These are phyloP conservation scores for Saccharomyces hybrid DNA, from an alignment of 1,139 yeast genomes.

Conservation along the genomic window DNA sequence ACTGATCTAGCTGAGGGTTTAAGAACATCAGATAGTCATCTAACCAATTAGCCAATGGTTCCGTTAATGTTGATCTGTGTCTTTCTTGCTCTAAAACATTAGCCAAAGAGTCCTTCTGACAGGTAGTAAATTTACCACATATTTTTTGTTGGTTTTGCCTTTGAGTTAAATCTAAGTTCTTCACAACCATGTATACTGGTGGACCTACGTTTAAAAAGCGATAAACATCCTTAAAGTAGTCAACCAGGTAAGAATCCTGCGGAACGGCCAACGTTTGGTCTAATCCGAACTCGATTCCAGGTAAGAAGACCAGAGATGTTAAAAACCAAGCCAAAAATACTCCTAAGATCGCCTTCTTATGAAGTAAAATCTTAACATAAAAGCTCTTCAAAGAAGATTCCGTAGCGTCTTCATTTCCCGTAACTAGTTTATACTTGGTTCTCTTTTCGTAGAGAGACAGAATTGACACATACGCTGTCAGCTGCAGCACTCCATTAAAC, in stretches of 20 bases:
- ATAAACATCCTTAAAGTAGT: slow-evolving; percentile 72
- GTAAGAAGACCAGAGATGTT: slow-evolving; percentile 58
- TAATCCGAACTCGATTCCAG: slow-evolving; percentile 64
- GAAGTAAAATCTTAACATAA: neutral
- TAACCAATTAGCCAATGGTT: slow-evolving; percentile 85
- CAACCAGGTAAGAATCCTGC: slow-evolving; percentile 65
- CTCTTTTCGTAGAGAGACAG: slow-evolving; percentile 34
- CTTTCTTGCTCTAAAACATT: slow-evolving; percentile 85
- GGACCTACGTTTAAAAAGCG: slow-evolving; percentile 78
- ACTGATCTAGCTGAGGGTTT: slow-evolving; percentile 77
- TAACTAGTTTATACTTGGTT: neutral
- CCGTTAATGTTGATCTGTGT: slow-evolving; percentile 60
- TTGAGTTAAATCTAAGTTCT: slow-evolving; percentile 53
- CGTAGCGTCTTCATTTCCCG: slow-evolving; percentile 19
- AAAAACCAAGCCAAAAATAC: slow-evolving; percentile 59
- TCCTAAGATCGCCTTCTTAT: slow-evolving; percentile 34
- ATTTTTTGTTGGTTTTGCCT: slow-evolving; percentile 58
- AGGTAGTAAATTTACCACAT: slow-evolving; percentile 83
- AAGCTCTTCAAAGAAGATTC: slow-evolving; percentile 36
- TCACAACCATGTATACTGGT: slow-evolving; percentile 77
- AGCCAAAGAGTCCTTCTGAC: slow-evolving; percentile 68
- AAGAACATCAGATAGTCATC: slow-evolving; percentile 85
- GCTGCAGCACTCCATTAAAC: slow-evolving; percentile 67
- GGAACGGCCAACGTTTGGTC: slow-evolving; percentile 91
- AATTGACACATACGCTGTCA: slow-evolving; percentile 73